Evolutionary conservation across 192 early-diverging fungal species (phyloP).

Genomic region (Backusella liffmaniae): DNA sequence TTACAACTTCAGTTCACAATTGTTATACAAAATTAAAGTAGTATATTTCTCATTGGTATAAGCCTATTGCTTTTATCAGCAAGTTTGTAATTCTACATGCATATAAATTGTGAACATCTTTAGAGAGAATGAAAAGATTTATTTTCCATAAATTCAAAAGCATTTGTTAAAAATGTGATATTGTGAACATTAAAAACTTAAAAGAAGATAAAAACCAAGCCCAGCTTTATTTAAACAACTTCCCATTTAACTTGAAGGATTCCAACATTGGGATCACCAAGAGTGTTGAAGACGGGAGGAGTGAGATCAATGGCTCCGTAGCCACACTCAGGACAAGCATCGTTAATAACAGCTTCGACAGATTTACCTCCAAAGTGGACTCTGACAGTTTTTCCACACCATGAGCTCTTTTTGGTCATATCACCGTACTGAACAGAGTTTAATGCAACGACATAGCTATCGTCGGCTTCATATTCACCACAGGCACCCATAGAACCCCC

Average conservation of each 20-base stretch:
- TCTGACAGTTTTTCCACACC: constrained; percentile 26
- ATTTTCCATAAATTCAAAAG: background rate
- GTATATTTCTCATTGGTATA: background rate
- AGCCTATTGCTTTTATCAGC: no score
- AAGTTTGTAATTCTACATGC: no score
- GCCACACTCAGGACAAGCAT: constrained; percentile 52
- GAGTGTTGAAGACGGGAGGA: constrained; percentile 42
- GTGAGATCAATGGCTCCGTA: constrained; percentile 53
- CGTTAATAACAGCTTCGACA: constrained; percentile 48
- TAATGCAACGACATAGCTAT: constrained; percentile 25
- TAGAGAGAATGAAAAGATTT: background rate
- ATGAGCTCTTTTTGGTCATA: constrained; percentile 21
- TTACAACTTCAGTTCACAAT: no score
- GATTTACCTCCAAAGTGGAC: constrained; percentile 39
- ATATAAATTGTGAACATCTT: background rate
- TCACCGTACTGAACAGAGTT: constrained; percentile 28
- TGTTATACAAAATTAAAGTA: background rate
- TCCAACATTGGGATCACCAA: background rate
- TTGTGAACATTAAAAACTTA: background rate
- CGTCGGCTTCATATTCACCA: constrained; percentile 25
- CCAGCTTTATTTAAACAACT: background rate
- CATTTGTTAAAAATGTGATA: background rate
- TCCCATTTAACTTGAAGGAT: background rate
- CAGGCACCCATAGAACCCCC: constrained; percentile 24
- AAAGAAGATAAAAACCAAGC: background rate